phyloP scores from a whole-genome alignment of 2,329 filamentous ascomycete species.

The Diaporthe vaccinii region DNA sequence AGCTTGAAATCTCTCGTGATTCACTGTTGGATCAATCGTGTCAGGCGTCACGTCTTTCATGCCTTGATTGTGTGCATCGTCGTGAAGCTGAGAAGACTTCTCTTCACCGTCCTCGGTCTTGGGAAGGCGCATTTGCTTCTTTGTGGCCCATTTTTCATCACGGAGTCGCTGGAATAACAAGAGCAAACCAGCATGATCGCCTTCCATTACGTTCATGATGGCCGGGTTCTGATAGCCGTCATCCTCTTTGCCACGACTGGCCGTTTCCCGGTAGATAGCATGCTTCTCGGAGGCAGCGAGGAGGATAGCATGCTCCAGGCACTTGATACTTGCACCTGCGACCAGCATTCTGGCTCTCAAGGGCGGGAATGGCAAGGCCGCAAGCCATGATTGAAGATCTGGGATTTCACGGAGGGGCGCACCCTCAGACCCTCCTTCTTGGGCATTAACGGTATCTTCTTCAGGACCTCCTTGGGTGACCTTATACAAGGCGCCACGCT shows the following conservation, averaged over 20 bases:
- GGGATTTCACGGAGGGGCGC: neutral
- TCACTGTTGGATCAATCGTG: no score
- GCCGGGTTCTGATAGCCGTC: neutral
- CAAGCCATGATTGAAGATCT: conserved; percentile 15
- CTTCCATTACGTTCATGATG: neutral
- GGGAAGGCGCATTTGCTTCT: neutral
- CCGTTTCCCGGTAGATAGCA: conserved; percentile 10
- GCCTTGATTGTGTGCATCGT: neutral
- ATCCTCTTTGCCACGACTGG: neutral
- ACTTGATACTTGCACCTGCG: conserved; percentile 3
- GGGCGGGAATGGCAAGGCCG: conserved; percentile 30
- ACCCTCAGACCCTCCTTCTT: neutral
- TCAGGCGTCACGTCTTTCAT: neutral
- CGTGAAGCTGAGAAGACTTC: neutral
- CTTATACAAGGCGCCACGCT: neutral
- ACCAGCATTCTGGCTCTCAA: conserved; percentile 22
- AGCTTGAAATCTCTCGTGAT: neutral
- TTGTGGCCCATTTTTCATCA: neutral
- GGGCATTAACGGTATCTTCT: neutral
- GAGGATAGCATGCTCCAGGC: conserved; percentile 30
- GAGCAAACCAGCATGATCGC: conserved; percentile 10
- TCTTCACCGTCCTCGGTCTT: neutral
- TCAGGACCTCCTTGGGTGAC: neutral
- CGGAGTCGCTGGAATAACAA: conserved; percentile 11
- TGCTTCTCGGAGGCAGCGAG: conserved; percentile 32